Percentiles rank a stretch among this genome's conserved stretches.
phyloP scores from a whole-genome alignment of 257 asterid species.

The Knoxia roxburghii region DNA sequence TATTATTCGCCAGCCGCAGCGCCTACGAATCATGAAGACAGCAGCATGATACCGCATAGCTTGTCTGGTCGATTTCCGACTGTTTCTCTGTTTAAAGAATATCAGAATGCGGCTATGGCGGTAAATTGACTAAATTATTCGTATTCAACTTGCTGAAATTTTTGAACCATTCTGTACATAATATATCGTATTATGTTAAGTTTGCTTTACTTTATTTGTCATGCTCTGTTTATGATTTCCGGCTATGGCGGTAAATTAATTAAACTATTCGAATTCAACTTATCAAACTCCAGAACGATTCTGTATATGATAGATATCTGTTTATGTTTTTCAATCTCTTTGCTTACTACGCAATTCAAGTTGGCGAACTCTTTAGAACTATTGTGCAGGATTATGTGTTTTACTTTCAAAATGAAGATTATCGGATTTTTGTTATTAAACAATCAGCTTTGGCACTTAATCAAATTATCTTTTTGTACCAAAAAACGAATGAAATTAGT shows the following conservation, averaged over 20 bases:
- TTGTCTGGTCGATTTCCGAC: conserved; percentile 81
- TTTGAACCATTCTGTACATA: not conserved
- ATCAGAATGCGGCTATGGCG: conserved; percentile 96
- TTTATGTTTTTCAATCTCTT: not conserved
- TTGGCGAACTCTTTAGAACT: not conserved
- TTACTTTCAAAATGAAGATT: not conserved
- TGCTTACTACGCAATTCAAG: not conserved
- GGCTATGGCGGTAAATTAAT: too few species aligned
- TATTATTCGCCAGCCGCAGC: conserved; percentile 28
- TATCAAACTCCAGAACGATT: too few species aligned
- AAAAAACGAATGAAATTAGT: not conserved
- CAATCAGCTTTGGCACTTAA: not conserved
- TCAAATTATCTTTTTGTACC: not conserved
- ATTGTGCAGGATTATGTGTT: not conserved
- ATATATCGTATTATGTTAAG: too few species aligned
- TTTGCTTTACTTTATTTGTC: too few species aligned
- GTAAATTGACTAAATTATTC: conserved; percentile 29
- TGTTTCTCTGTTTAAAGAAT: conserved; percentile 87
- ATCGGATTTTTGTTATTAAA: not conserved
- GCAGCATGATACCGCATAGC: conserved; percentile 51
- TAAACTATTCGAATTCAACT: too few species aligned
- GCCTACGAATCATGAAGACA: conserved; percentile 31
- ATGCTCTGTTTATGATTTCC: too few species aligned
- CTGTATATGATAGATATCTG: too few species aligned
- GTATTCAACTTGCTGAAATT: not conserved